A percentile compares a stretch with the other conserved stretches of the same genome.
phyloP scores from a whole-genome alignment of 495 filamentous ascomycete species.

The Parathielavia appendiculata region DNA sequence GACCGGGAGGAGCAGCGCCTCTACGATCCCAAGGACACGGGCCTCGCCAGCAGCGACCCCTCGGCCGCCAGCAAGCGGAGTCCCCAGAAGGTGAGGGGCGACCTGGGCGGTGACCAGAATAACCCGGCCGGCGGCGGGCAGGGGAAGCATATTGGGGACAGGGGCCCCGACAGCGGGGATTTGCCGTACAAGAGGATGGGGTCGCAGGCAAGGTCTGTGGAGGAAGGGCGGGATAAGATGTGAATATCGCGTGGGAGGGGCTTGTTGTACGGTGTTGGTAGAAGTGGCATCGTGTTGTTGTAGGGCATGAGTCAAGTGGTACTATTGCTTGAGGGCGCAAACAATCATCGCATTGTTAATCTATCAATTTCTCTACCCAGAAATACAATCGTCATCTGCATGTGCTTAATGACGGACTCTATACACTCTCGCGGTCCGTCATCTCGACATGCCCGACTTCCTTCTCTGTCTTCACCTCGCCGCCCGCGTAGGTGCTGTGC shows the following conservation, averaged over 20 bases:
- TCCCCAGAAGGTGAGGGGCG: conserved; percentile 14
- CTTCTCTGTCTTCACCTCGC: conserved; percentile 24
- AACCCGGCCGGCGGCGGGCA: background rate
- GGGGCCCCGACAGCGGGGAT: background rate
- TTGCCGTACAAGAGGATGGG: background rate
- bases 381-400: too few species aligned
- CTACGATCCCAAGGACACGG: conserved; percentile 19
- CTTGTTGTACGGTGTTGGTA: too few species aligned
- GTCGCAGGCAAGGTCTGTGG: too few species aligned
- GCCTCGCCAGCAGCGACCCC: conserved; percentile 4
- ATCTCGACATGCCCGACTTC: conserved; percentile 23
- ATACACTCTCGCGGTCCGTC: background rate
- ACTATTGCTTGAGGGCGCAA: too few species aligned
- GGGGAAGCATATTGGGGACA: conserved; percentile 1
- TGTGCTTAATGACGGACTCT: too few species aligned
- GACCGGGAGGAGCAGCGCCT: background rate
- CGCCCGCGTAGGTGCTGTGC: conserved; percentile 58
- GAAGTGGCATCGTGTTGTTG: too few species aligned
- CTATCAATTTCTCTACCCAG: too few species aligned
- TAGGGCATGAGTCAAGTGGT: too few species aligned
- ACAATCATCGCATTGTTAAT: too few species aligned
- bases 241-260: too few species aligned
- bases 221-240: too few species aligned
- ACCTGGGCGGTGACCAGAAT: background rate
- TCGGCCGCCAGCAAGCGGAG: conserved; percentile 17